Percentiles rank a stretch among this genome's conserved stretches.
phyloP scores from a whole-genome alignment of 495 filamentous ascomycete genomes.

The Podospora pseudopauciseta region DNA sequence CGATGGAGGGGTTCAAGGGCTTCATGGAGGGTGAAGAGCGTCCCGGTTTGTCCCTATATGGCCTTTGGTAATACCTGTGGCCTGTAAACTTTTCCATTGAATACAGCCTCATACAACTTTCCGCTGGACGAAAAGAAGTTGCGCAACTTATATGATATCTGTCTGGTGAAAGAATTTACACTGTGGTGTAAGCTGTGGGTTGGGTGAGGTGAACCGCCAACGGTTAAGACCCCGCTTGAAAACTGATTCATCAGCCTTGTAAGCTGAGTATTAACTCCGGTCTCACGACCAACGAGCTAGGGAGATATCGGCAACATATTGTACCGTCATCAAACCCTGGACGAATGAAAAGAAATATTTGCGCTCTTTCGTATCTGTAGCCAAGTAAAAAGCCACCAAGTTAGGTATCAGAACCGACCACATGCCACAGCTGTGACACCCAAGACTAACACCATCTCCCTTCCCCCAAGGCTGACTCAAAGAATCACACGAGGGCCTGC shows the following conservation, averaged over 20 bases:
- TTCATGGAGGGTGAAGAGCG: too few relatives aligned
- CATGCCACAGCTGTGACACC: background rate
- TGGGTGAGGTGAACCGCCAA: background rate
- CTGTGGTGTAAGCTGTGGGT: background rate
- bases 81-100: background rate
- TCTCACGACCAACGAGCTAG: background rate
- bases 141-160: too few relatives aligned
- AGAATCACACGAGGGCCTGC: background rate
- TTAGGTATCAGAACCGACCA: background rate
- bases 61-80: background rate
- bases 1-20: too few relatives aligned
- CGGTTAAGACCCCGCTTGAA: background rate
- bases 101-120: too few relatives aligned
- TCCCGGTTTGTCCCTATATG: background rate
- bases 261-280: background rate
- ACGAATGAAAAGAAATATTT: too few relatives aligned
- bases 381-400: background rate
- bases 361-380: too few relatives aligned
- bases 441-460: background rate
- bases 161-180: background rate
- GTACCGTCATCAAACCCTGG: too few relatives aligned
- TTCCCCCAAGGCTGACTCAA: slow-evolving; percentile 2
- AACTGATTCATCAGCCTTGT: background rate
- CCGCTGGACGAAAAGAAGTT: too few relatives aligned
- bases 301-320: background rate